Base-by-base conservation (phyloP, 257 asterid species). In the Gentiana straminea region DNA sequence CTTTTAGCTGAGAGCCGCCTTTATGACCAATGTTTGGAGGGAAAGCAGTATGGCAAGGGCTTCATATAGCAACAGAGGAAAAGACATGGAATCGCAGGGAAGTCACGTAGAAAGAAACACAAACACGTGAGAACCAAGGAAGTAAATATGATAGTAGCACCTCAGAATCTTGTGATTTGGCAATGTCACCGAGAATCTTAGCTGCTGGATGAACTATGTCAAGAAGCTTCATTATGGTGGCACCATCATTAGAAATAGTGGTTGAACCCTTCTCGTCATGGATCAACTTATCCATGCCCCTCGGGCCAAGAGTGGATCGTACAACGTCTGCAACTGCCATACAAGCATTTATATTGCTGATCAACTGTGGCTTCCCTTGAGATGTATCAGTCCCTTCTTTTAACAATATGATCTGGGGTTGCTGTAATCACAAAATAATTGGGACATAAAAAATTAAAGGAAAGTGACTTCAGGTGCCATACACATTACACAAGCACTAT, bases 251-350 rank as follows among this genome's bases (percentile, higher is more conserved):
- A 10, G 99, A 92, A 53, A 92, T 92, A 58, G 97, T 92, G 67
- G 95, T 83, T 77, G 70, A 83, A 12, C 99, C 99, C 86, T 92
- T 92, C n/a, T 92, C 97, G 46, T 92, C 97, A 49, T 92, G 97
- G 82, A 92, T 88, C 83, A 88, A 61, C 80, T 92, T 88, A 84
- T 92, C 97, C 99, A 92, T 92, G 61, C 99, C 99, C 76, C 99
- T 80, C 1, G 99, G 99, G 33, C 99, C 97, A 64, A 88, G 97
- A 37, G 99, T 92, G 55, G 86, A 68, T 35, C 97, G 73, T 63
- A 88, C 94, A 48, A 92, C 94, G 77, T 92, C 99, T 61, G 91
- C 80, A 51, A 88, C 89, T 52, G 94, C 94, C 77, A 62, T 72
- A 68, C 95, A 92, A 0, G 97, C 99, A 80, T 84, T 92, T 56